A percentile compares a stretch with the other conserved stretches of the same genome.
Conservation (phyloP, 1,139 yeast genomes). For the Blastobotrys malaysiensis region DNA sequence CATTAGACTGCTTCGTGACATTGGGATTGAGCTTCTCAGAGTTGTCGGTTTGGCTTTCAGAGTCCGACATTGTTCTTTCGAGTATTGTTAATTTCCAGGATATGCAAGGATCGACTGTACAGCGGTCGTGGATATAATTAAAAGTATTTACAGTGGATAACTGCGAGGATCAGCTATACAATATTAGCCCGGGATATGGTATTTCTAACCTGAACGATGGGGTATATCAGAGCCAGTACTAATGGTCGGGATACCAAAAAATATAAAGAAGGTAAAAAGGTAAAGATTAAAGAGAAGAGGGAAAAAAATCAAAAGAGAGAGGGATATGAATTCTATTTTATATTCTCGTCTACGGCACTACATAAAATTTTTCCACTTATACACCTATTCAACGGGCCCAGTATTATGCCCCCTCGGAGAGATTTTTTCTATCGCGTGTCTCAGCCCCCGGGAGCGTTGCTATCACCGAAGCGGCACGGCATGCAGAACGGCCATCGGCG, state of each 20-base stretch:
- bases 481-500: background rate
- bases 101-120: background rate
- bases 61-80: background rate
- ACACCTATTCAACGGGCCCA: too few relatives aligned
- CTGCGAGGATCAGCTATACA: too few relatives aligned
- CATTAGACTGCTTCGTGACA: background rate
- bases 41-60: background rate
- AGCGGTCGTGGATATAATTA: too few relatives aligned
- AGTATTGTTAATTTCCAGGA: background rate
- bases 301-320: background rate
- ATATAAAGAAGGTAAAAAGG: too few relatives aligned
- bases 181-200: too few relatives aligned
- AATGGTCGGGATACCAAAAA: too few relatives aligned
- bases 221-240: too few relatives aligned
- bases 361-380: too few relatives aligned
- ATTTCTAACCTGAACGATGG: too few relatives aligned
- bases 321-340: background rate
- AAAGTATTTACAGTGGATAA: too few relatives aligned
- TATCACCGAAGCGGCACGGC: background rate
- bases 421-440: background rate
- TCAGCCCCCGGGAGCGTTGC: background rate
- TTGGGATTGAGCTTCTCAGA: background rate
- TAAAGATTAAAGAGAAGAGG: too few relatives aligned
- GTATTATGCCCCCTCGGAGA: background rate
- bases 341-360: too few relatives aligned